A percentile compares a stretch with the other conserved stretches of the same genome.
Evolutionary conservation across 2,329 filamentous ascomycete genomes (phyloP).

Genomic region (Cytospora piceae): DNA sequence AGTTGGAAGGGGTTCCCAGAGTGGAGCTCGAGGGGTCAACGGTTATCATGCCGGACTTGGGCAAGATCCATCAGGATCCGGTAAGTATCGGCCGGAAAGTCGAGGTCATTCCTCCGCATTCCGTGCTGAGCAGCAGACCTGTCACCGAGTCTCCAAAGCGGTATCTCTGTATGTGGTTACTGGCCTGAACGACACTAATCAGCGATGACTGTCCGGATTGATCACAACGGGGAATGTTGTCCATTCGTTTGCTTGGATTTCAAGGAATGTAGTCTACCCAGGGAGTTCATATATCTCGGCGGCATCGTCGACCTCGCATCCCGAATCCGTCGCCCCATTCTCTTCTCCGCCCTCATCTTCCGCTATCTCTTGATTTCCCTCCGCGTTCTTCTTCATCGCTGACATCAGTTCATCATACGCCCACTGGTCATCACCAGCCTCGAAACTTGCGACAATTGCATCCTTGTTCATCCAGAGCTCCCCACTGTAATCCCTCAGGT

Average conservation of each 20-base stretch:
- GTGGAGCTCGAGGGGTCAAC: not conserved
- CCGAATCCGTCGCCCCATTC: not conserved
- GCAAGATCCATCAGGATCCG: not conserved
- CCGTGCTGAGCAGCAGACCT: not conserved
- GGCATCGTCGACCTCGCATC: not conserved
- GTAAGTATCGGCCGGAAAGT: not conserved
- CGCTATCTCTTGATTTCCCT: not conserved
- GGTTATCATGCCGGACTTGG: not conserved
- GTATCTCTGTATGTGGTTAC: no score
- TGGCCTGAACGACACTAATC: not conserved
- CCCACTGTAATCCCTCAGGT: constrained; percentile 28
- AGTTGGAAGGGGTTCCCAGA: no score
- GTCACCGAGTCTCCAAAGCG: no score
- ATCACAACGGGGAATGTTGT: not conserved
- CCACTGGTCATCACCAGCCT: constrained; percentile 25
- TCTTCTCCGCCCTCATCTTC: not conserved
- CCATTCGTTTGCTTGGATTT: constrained; percentile 2
- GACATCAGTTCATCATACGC: constrained; percentile 19
- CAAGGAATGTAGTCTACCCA: not conserved
- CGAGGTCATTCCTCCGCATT: not conserved
- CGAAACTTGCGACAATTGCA: constrained; percentile 24
- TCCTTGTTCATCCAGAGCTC: constrained; percentile 32
- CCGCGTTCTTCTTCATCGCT: constrained; percentile 13
- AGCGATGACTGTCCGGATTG: not conserved
- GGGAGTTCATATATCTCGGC: constrained; percentile 6